These are phyloP conservation scores for Ceratocystis lukuohia DNA, from an alignment of 2,329 filamentous ascomycete species.

Conservation along the genomic window DNA sequence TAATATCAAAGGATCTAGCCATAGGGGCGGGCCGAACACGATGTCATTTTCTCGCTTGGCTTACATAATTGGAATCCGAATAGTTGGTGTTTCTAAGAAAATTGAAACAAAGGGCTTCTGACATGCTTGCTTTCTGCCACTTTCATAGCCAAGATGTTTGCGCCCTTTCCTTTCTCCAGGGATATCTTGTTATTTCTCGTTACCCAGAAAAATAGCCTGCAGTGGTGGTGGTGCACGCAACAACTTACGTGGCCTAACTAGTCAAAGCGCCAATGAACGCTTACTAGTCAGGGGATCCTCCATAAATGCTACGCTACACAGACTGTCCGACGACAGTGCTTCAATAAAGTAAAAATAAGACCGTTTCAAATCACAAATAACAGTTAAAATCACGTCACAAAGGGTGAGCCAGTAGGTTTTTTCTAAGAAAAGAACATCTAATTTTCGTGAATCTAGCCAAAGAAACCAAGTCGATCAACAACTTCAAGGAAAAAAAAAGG, in stretches of 20 bases:
- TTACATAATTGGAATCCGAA: too few relatives aligned
- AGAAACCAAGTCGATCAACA: conserved; percentile 4
- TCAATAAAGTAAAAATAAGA: too few relatives aligned
- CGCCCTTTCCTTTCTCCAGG: too few relatives aligned
- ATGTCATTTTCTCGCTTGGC: too few relatives aligned
- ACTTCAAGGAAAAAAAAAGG: background rate
- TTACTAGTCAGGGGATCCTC: background rate
- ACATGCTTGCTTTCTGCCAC: too few relatives aligned
- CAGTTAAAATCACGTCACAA: background rate
- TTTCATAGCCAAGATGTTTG: too few relatives aligned
- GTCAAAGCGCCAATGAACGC: background rate
- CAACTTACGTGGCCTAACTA: background rate
- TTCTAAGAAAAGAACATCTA: background rate
- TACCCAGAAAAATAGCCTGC: too few relatives aligned
- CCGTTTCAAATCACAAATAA: background rate
- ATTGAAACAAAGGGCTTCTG: too few relatives aligned
- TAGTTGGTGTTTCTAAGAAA: too few relatives aligned
- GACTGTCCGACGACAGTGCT: background rate
- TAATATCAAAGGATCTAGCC: too few relatives aligned
- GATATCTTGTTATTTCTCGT: too few relatives aligned
- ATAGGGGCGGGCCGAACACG: too few relatives aligned
- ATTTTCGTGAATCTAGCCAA: background rate
- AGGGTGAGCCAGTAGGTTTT: background rate
- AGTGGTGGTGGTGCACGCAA: background rate
- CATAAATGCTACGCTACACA: background rate